Evolutionary conservation across 1,284 basidiomycete species (phyloP).

Genomic region (Stereum hirsutum): DNA sequence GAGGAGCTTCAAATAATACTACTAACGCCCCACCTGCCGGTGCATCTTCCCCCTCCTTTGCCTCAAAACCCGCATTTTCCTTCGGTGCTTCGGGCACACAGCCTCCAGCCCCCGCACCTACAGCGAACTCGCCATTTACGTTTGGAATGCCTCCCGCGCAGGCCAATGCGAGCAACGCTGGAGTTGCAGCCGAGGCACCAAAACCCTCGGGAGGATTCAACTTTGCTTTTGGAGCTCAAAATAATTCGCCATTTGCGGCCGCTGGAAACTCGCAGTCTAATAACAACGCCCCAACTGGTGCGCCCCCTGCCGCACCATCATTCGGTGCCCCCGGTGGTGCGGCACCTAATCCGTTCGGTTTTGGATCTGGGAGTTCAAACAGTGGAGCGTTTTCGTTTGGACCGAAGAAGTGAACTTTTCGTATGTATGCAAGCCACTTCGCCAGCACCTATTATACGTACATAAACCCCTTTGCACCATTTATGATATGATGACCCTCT

Average conservation of each 20-base stretch:
- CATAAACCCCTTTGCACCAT: too few relatives aligned
- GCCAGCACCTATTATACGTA: too few relatives aligned
- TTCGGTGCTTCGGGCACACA: not conserved
- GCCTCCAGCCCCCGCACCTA: not conserved
- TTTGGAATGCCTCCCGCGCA: too few relatives aligned
- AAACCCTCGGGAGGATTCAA: too few relatives aligned
- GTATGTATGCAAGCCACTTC: too few relatives aligned
- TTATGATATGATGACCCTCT: too few relatives aligned
- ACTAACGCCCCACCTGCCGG: not conserved
- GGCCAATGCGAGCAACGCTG: too few relatives aligned
- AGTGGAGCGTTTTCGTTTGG: not conserved
- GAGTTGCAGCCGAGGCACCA: too few relatives aligned
- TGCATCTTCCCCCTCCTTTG: not conserved
- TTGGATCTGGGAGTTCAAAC: conserved; percentile 10
- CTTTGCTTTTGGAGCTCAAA: not conserved
- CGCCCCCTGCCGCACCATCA: conserved; percentile 3
- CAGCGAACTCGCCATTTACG: too few relatives aligned
- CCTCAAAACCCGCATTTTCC: not conserved
- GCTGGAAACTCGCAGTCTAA: not conserved
- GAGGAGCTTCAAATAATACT: not conserved
- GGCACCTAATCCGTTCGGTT: conserved; percentile 23
- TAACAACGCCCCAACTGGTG: not conserved
- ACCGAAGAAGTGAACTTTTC: too few relatives aligned
- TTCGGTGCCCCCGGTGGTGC: conserved; percentile 3
- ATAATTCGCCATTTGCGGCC: not conserved